Evolutionary conservation across 192 early-diverging fungal genomes (phyloP).

Genomic region (Linnemannia exigua): DNA sequence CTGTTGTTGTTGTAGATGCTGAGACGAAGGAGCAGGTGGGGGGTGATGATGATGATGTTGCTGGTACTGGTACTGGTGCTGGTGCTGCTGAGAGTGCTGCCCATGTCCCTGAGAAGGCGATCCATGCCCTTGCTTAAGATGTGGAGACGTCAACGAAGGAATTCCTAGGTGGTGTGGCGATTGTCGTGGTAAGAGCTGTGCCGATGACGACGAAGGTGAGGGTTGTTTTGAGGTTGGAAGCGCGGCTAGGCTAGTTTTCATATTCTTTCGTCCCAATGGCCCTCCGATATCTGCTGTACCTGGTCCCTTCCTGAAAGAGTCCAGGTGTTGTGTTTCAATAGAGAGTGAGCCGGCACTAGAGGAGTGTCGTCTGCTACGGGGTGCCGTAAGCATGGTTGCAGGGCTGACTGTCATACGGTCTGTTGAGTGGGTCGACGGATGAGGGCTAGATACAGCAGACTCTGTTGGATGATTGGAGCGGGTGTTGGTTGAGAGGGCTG

Average conservation of each 20-base stretch:
- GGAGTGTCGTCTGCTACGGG: conserved; percentile 35
- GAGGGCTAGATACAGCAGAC: neutral
- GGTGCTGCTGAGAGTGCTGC: neutral
- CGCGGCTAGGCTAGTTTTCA: neutral
- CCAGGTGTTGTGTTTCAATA: conserved; percentile 30
- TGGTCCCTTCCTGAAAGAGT: conserved; percentile 23
- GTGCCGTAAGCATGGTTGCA: neutral
- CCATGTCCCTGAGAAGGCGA: neutral
- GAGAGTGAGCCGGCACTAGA: conserved; percentile 13
- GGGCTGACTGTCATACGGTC: neutral
- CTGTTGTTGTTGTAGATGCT: neutral
- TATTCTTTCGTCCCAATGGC: neutral
- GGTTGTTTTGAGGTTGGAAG: neutral
- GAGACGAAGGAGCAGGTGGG: neutral
- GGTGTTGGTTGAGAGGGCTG: neutral
- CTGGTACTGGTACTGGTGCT: conserved; percentile 5
- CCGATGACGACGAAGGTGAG: conserved; percentile 17
- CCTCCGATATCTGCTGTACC: conserved; percentile 25
- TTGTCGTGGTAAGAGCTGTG: conserved; percentile 18
- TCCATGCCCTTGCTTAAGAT: neutral
- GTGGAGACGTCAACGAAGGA: conserved; percentile 9
- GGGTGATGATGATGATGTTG: conserved; percentile 4
- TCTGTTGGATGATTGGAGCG: neutral
- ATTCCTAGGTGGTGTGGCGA: conserved; percentile 32
- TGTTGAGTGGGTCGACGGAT: neutral